Base-by-base conservation (phyloP, 192 early-diverging fungal genomes). In the Coemansia sp. region DNA sequence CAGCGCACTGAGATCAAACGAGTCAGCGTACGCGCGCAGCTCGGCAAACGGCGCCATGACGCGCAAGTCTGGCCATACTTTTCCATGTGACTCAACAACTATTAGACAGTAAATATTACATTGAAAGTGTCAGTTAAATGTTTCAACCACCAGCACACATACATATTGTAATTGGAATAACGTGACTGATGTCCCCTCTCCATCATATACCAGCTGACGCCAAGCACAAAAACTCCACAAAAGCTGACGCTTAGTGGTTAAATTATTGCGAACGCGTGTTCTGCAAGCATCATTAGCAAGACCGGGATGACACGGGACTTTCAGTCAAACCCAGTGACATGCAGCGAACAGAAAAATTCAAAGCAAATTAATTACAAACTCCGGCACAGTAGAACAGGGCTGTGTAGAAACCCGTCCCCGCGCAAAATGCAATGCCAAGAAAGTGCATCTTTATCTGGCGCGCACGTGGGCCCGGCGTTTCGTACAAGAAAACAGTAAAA, bases 1-100 rank as follows among this genome's bases (percentile, higher is more conserved):
- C 60, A 90, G 54, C 7, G 71, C 55, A 10, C 77, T 73, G 26
- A 98, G 75, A 61, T 97, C 78, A 70, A 93, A 89, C 3, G 72
- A 77, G 12, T 87, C 76, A 3, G 79, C 86, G 74, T 87, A 90
- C 1, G 66, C 71, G 4, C 64, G 54, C 14, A 98, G 75, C 29
- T 84, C 88, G 6, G 84, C 80, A 76, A 97, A 96, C 6, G 97
- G 94, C 29, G 76, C 64, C 71, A 90, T 89, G 29, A 98, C 69
- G 9, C 97, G 90, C 23, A 96, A 82, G 75, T 97, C 97, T 8
- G 84, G 64, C 27, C 84, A 72, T 51, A 70, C 85, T 19, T 91
- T 92, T 8, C 90, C 92, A 72, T 98, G 94, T 16, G 91, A 86
- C 69, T 98, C 96, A 25, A 96, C 86, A 47, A 96, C 93, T 94